Conservation (phyloP, 768 basidiomycete genomes). For the Coprinellus aureogranulatus region DNA sequence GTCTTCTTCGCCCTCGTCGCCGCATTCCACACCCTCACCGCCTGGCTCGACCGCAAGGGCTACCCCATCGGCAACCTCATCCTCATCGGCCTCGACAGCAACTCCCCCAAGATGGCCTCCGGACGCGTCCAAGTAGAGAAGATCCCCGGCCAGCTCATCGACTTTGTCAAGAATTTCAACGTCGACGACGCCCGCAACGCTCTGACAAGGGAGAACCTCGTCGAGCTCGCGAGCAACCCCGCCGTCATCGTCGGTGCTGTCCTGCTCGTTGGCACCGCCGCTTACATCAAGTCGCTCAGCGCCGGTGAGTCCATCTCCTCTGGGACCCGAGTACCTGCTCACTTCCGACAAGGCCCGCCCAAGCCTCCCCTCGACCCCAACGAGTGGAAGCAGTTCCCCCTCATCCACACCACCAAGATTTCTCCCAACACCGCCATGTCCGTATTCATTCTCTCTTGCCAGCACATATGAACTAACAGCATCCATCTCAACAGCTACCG, state of each 20-base stretch:
- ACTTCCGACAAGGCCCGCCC: conserved; percentile 42
- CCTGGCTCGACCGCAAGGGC: conserved; percentile 49
- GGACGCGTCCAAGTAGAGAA: conserved; percentile 19
- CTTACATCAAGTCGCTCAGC: conserved; percentile 55
- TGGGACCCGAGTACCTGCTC: conserved; percentile 12
- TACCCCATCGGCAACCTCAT: conserved; percentile 60
- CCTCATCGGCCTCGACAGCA: conserved; percentile 54
- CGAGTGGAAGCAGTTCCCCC: conserved; percentile 79
- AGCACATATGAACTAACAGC: neutral
- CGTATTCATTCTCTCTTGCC: conserved; percentile 22
- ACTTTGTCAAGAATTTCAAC: conserved; percentile 4
- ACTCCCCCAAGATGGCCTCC: conserved; percentile 15
- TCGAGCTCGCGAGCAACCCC: conserved; percentile 14
- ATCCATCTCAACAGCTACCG: conserved; percentile 80
- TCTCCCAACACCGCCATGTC: conserved; percentile 97
- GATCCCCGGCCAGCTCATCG: conserved; percentile 14
- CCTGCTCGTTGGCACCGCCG: conserved; percentile 43
- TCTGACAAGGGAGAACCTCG: conserved; percentile 36
- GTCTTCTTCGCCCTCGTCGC: conserved; percentile 49
- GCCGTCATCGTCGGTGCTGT: conserved; percentile 45
- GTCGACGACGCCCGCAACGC: conserved; percentile 26
- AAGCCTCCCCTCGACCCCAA: conserved; percentile 67
- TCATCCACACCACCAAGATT: conserved; percentile 75
- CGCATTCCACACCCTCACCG: conserved; percentile 38
- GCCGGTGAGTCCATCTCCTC: conserved; percentile 31